These are phyloP conservation scores for Diversispora epigaea DNA, from an alignment of 192 early-diverging fungal species.

Conservation along the genomic window DNA sequence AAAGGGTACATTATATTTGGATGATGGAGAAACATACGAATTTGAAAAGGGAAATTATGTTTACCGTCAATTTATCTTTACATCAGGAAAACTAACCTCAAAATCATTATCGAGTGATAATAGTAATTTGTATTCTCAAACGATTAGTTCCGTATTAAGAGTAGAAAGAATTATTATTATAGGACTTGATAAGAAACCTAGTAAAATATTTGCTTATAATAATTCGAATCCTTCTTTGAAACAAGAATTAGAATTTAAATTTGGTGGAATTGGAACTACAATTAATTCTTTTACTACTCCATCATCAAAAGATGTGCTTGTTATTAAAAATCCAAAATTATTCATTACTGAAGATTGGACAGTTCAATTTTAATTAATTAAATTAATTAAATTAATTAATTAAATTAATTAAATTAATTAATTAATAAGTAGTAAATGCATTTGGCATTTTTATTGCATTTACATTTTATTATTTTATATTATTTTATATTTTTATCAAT, in stretches of 20 bases:
- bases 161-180: slow-evolving; percentile 59
- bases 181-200: slow-evolving; percentile 41
- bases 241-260: slow-evolving; percentile 20
- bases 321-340: slow-evolving; percentile 28
- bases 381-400: no score
- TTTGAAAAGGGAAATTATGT: slow-evolving; percentile 72
- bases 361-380: slow-evolving; percentile 18
- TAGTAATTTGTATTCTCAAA: slow-evolving; percentile 23
- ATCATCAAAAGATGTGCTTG: neutral
- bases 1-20: slow-evolving; percentile 78
- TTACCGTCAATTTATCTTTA: slow-evolving; percentile 52
- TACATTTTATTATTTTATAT: no score
- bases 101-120: neutral
- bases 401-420: no score
- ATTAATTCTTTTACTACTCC: neutral
- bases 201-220: slow-evolving; percentile 13
- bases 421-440: no score
- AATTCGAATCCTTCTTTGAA: neutral
- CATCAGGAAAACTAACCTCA: slow-evolving; percentile 36
- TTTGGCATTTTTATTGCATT: no score
- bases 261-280: neutral
- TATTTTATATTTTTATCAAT: no score
- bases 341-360: slow-evolving; percentile 21
- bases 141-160: slow-evolving; percentile 24
- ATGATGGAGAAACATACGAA: slow-evolving; percentile 85